phyloP scores from a whole-genome alignment of 257 asterid genomes.

The Cruciata laevipes region DNA sequence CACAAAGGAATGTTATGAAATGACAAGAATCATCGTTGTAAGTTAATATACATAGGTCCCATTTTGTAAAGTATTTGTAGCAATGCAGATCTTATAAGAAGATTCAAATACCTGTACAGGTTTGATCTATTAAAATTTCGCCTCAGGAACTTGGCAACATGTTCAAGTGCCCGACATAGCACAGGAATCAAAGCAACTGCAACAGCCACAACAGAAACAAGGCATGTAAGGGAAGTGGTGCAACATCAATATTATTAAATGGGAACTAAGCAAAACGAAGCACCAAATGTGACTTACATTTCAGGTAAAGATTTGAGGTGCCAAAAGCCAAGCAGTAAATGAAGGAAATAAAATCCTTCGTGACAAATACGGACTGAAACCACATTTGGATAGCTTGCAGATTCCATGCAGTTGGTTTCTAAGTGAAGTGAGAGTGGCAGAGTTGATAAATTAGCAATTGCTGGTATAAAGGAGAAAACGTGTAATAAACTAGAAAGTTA shows the following conservation, averaged over 20 bases:
- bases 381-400: conserved; percentile 78
- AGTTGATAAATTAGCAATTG: background rate
- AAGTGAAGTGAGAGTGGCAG: conserved; percentile 25
- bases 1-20: conserved; percentile 14
- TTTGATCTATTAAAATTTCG: conserved; percentile 77
- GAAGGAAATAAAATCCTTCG: conserved; percentile 79
- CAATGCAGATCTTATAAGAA: too few relatives aligned
- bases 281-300: conserved; percentile 38
- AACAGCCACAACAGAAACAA: background rate
- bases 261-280: conserved; percentile 9
- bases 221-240: background rate
- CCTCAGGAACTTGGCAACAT: conserved; percentile 76
- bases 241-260: background rate
- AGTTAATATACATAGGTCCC: background rate
- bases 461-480: background rate
- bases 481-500: conserved; percentile 20
- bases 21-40: background rate
- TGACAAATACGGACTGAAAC: conserved; percentile 69
- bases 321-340: conserved; percentile 77
- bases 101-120: conserved; percentile 57
- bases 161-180: conserved; percentile 69
- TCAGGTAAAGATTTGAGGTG: conserved; percentile 73
- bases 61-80: background rate
- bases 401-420: conserved; percentile 99
- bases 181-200: conserved; percentile 88